Evolutionary conservation across 192 early-diverging fungal genomes (phyloP).

Genomic region (Funneliformis geosporum): DNA sequence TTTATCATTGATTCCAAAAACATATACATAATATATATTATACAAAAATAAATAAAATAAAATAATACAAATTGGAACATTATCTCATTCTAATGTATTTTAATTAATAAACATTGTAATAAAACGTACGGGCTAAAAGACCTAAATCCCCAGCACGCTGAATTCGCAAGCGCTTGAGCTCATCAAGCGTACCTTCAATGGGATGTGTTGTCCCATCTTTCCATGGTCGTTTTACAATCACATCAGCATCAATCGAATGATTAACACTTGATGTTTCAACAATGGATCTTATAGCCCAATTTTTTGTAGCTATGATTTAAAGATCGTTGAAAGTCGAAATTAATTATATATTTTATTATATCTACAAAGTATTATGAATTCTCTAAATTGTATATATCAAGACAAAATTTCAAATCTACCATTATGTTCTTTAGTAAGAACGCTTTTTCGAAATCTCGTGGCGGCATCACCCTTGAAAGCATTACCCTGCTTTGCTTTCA

Average conservation of each 20-base stretch:
- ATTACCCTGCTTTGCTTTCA: slow-evolving; percentile 33
- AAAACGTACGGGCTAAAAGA: slow-evolving; percentile 12
- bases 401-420: neutral
- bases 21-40: neutral
- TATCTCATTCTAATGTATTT: too few species aligned
- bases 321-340: neutral
- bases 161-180: slow-evolving; percentile 17
- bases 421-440: slow-evolving; percentile 15
- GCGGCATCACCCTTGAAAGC: slow-evolving; percentile 28
- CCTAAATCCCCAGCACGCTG: neutral
- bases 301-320: neutral
- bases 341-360: neutral
- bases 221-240: slow-evolving; percentile 32
- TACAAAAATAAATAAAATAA: neutral
- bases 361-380: neutral
- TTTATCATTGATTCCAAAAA: neutral
- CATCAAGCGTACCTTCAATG: slow-evolving; percentile 11
- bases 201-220: slow-evolving; percentile 34
- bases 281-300: neutral
- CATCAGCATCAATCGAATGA: slow-evolving; percentile 20
- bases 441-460: slow-evolving; percentile 30
- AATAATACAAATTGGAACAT: neutral
- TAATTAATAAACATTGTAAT: slow-evolving; percentile 1
- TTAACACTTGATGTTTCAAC: slow-evolving; percentile 1
- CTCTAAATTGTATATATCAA: neutral